Conservation (phyloP, 2,329 filamentous ascomycete species). For the Fusarium gaditjirri region DNA sequence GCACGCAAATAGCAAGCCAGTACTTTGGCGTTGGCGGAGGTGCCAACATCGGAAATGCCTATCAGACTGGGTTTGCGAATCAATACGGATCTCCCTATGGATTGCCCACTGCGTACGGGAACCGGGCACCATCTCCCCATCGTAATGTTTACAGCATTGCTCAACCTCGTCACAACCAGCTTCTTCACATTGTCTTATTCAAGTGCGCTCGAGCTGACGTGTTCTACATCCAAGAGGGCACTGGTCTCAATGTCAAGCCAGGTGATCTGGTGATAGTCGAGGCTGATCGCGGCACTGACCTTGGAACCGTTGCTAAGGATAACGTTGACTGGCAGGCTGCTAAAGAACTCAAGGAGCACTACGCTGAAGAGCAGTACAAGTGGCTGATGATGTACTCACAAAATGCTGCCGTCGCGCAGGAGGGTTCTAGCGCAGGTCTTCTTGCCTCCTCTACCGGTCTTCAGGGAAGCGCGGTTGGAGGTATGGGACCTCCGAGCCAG, state of each 20-base stretch:
- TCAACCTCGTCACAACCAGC: slow-evolving; percentile 72
- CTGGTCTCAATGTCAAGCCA: slow-evolving; percentile 86
- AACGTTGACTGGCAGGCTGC: slow-evolving; percentile 90
- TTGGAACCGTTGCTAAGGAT: slow-evolving; percentile 90
- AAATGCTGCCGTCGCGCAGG: slow-evolving; percentile 72
- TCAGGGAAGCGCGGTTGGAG: slow-evolving; percentile 77
- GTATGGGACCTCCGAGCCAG: slow-evolving; percentile 79
- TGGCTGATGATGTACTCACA: slow-evolving; percentile 99
- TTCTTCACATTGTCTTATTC: slow-evolving; percentile 91
- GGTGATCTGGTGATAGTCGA: slow-evolving; percentile 98
- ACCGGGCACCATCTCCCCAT: slow-evolving; percentile 69
- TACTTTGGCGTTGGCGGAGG: slow-evolving; percentile 45
- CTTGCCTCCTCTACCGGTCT: slow-evolving; percentile 72
- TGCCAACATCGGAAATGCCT: slow-evolving; percentile 38
- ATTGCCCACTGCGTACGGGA: slow-evolving; percentile 56
- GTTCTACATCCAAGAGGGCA: slow-evolving; percentile 97
- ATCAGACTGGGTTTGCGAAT: slow-evolving; percentile 47
- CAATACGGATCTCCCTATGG: slow-evolving; percentile 61
- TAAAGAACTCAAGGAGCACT: slow-evolving; percentile 89
- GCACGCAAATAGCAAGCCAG: slow-evolving; percentile 23
- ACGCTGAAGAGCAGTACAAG: slow-evolving; percentile 94
- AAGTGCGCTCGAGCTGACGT: slow-evolving; percentile 96
- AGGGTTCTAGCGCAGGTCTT: slow-evolving; percentile 69
- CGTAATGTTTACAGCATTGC: slow-evolving; percentile 69
- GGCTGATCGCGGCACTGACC: slow-evolving; percentile 93